Evolutionary conservation across 2,329 filamentous ascomycete genomes (phyloP).

Genomic region (Phyllosticta ampelicida): DNA sequence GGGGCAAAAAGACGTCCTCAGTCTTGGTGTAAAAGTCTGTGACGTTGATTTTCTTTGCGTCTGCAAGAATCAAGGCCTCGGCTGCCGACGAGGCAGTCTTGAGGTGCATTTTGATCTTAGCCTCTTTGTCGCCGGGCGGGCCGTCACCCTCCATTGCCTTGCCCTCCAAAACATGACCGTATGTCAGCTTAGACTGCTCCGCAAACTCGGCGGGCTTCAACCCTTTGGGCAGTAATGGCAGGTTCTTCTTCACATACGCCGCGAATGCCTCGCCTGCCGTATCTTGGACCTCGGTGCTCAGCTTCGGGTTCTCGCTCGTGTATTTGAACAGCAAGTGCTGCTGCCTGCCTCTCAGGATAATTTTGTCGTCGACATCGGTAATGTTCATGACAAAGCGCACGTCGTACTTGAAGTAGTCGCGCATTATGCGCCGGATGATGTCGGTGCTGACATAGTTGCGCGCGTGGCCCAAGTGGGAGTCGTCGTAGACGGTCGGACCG

Average conservation of each 20-base stretch:
- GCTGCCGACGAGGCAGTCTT: slow-evolving; percentile 48
- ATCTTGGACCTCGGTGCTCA: slow-evolving; percentile 36
- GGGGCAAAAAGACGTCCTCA: slow-evolving; percentile 65
- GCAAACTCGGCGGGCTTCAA: slow-evolving; percentile 38
- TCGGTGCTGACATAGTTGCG: slow-evolving; percentile 87
- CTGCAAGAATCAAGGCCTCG: slow-evolving; percentile 32
- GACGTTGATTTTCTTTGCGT: slow-evolving; percentile 18
- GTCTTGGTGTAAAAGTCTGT: slow-evolving; percentile 46
- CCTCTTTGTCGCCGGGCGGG: slow-evolving; percentile 61
- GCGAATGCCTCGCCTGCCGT: slow-evolving; percentile 42
- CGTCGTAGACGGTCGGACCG: slow-evolving; percentile 72
- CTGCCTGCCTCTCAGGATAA: slow-evolving; percentile 58
- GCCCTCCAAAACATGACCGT: slow-evolving; percentile 45
- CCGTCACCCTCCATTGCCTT: slow-evolving; percentile 44
- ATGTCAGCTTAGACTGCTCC: slow-evolving; percentile 38
- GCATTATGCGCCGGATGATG: slow-evolving; percentile 72
- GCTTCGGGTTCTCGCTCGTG: slow-evolving; percentile 39
- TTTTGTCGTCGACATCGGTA: slow-evolving; percentile 51
- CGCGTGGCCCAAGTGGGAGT: slow-evolving; percentile 72
- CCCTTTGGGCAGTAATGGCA: slow-evolving; percentile 39
- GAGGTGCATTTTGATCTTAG: slow-evolving; percentile 85
- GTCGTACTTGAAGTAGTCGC: slow-evolving; percentile 72
- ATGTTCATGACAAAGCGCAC: slow-evolving; percentile 90
- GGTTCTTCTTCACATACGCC: slow-evolving; percentile 57
- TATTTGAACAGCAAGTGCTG: slow-evolving; percentile 67